Evolutionary conservation across 495 filamentous ascomycete genomes (phyloP), one percentile per base, ranked within the genome.

Genomic region (Aspergillus homomorphus): DNA sequence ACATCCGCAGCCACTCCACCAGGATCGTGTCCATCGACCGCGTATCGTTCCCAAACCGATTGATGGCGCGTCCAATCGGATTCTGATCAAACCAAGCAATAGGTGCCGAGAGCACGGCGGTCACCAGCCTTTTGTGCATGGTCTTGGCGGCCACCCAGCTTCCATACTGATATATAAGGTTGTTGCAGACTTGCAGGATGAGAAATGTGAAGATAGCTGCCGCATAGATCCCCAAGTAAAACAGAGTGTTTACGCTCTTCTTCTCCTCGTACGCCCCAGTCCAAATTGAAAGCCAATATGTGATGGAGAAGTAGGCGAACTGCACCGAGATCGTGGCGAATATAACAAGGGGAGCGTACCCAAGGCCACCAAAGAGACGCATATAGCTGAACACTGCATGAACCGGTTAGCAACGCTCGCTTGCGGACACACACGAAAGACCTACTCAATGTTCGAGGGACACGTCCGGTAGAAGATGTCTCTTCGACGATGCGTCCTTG

Each of bases 81-180:
- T 91, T 96, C 14, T 88, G 86, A 68, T 96, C 91, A 66, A 96
- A 96, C 78, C 95, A 96, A 63, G 88, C 87, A 68, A 95, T 90
- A 59, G 87, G 87, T 3, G 91, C 91, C 42, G 88, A 83, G 10
- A 87, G 82, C 16, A 96, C 80, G 3, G 87, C 76, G 33, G 82
- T 75, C 73, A 95, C 87, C 46, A 96, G 79, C 15, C 78, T 74
- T 53, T 80, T 72, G 67, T 96, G 91, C 44, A 82, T 70, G 16
- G 66, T 70, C 24, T 74, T 72, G 4, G 81, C 77, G 1, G 81
- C 81, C 30, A 68, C 61, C 81, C 81, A 69, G 50, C 66, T 60
- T 22, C 66, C 66, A 24, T 60, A 62, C 55, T 69, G 66, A 44
- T 66, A 69, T 9, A 69, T 53, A 1, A 69, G 49, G 20, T 63